These are phyloP conservation scores for Crinitomyces ghanaensis DNA, from an alignment of 805 yeast species.

Conservation along the genomic window DNA sequence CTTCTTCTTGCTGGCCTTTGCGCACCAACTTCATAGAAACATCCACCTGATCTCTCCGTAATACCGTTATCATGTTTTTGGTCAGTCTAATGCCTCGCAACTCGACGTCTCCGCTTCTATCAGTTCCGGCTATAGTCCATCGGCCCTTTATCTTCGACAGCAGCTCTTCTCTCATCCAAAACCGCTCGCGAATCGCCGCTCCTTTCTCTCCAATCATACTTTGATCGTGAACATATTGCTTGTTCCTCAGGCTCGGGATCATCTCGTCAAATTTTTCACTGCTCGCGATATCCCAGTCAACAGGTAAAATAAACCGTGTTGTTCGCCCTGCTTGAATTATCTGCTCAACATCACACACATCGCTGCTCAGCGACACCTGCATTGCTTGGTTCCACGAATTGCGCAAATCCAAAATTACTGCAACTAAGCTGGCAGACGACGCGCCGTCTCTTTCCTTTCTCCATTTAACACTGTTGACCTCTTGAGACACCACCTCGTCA, in stretches of 20 bases:
- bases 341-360: conserved; percentile 2
- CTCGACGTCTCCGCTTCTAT: conserved; percentile 48
- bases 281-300: conserved; percentile 39
- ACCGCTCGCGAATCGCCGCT: conserved; percentile 44
- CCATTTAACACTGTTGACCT: too few species aligned
- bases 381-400: conserved; percentile 62
- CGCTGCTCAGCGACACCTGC: conserved; percentile 21
- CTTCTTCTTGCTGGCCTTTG: conserved; percentile 9
- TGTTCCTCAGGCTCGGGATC: conserved; percentile 60
- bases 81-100: conserved; percentile 55
- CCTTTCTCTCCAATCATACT: conserved; percentile 44
- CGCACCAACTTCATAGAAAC: conserved; percentile 25
- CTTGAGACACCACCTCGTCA: too few species aligned
- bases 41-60: conserved; percentile 23
- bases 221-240: conserved; percentile 51
- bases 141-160: conserved; percentile 47
- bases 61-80: conserved; percentile 43
- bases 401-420: conserved; percentile 67
- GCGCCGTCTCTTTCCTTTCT: too few species aligned
- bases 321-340: conserved; percentile 29
- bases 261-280: conserved; percentile 30
- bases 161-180: conserved; percentile 72
- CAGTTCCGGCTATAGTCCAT: conserved; percentile 38
- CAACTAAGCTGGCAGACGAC: too few species aligned
- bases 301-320: conserved; percentile 58